Conservation (phyloP, 2,329 filamentous ascomycete species). For the Whalleya microplaca region DNA sequence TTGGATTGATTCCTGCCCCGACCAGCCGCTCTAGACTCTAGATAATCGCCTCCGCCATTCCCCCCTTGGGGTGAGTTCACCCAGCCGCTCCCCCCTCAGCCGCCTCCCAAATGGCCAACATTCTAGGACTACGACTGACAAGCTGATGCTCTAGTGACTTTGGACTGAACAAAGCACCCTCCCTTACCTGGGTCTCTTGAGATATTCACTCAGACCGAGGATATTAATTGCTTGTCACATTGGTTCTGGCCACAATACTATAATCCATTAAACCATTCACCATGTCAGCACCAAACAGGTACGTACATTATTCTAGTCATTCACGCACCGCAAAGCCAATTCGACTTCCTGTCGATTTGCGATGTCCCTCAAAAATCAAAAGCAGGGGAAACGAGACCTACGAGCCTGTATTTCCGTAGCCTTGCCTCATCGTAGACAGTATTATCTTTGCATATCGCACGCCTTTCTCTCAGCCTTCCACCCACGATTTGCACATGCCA, state of each 20-base stretch:
- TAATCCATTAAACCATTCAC: constrained; percentile 13
- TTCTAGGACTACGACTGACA: constrained; percentile 23
- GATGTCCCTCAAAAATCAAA: constrained; percentile 2
- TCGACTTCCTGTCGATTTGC: not conserved
- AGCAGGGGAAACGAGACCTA: not conserved
- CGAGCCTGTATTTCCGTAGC: not conserved
- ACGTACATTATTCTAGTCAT: constrained; percentile 20
- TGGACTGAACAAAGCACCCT: constrained; percentile 27
- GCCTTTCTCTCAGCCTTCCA: not conserved
- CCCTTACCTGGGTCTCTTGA: constrained; percentile 13
- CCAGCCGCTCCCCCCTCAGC: constrained; percentile 6
- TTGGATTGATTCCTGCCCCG: constrained; percentile 11
- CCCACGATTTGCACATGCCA: not conserved
- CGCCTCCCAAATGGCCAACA: constrained; percentile 6
- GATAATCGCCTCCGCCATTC: not conserved
- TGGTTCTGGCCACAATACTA: constrained; percentile 5
- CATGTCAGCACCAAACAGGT: constrained; percentile 37
- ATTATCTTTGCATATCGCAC: not conserved
- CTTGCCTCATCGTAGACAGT: not conserved
- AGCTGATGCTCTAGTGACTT: constrained; percentile 23
- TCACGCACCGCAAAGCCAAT: constrained; percentile 3
- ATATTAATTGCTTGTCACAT: constrained; percentile 11
- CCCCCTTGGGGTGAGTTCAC: constrained; percentile 15
- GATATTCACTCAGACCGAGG: constrained; percentile 7
- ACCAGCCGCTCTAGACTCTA: too few species aligned